Conservation (phyloP, 2,329 filamentous ascomycete genomes). For the Penicillium oxalicum region DNA sequence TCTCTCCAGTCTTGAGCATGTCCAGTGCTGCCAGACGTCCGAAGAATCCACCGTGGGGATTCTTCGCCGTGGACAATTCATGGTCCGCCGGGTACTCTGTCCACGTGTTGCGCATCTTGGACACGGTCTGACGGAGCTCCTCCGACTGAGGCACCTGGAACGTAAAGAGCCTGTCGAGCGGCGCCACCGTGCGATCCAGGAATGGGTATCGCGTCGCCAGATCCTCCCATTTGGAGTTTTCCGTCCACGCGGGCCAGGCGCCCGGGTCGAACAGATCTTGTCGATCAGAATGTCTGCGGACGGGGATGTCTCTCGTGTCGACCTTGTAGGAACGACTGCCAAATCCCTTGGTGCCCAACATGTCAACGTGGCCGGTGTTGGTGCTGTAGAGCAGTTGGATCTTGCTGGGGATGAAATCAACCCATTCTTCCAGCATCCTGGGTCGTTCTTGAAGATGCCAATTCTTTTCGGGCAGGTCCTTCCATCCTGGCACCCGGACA, state of each 20-base stretch:
- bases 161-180: constrained; percentile 11
- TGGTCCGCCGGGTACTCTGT: constrained; percentile 11
- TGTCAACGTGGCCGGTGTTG: constrained; percentile 35
- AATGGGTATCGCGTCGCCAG: constrained; percentile 6
- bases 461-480: constrained; percentile 6
- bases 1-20: constrained; percentile 6
- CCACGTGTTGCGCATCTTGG: constrained; percentile 14
- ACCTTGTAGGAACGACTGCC: constrained; percentile 7
- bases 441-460: constrained; percentile 39
- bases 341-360: constrained; percentile 26
- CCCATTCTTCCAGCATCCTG: constrained; percentile 44
- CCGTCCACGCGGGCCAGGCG: constrained; percentile 1
- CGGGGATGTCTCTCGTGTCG: constrained; percentile 1
- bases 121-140: constrained; percentile 3
- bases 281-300: constrained; percentile 7
- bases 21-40: constrained; percentile 15
- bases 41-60: constrained; percentile 14
- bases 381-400: constrained; percentile 31
- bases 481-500: constrained; percentile 7
- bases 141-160: constrained; percentile 5
- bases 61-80: constrained; percentile 8
- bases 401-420: constrained; percentile 40
- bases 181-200: constrained; percentile 6
- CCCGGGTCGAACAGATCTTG: constrained; percentile 9
- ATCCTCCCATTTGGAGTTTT: constrained; percentile 10